Conservation (phyloP, 768 basidiomycete genomes). For the Cubamyces lactineus region DNA sequence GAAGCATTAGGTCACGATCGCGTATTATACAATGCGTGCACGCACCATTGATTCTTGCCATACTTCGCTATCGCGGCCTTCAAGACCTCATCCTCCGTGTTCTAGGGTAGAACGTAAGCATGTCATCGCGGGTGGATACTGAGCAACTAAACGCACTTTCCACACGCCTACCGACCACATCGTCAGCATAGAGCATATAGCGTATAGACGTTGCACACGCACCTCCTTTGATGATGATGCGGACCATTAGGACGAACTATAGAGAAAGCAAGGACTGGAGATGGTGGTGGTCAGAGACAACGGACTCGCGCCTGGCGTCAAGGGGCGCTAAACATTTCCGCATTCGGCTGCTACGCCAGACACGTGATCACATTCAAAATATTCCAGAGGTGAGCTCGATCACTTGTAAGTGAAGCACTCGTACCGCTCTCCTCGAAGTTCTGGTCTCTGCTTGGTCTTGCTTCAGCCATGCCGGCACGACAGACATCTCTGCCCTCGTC, state of each 20-base stretch:
- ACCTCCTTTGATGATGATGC: constrained; percentile 93
- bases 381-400: background rate
- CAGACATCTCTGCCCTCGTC: constrained; percentile 27
- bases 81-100: constrained; percentile 97
- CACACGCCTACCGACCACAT: constrained; percentile 59
- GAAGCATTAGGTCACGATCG: background rate
- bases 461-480: background rate
- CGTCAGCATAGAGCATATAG: background rate
- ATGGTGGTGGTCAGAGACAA: constrained; percentile 24
- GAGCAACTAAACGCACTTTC: constrained; percentile 56
- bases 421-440: background rate
- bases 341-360: constrained; percentile 1
- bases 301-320: constrained; percentile 10
- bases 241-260: constrained; percentile 56
- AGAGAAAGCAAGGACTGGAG: background rate
- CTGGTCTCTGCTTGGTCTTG: too few species aligned
- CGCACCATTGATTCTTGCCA: constrained; percentile 92
- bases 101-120: constrained; percentile 46
- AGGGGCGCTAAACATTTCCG: constrained; percentile 9
- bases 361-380: constrained; percentile 12
- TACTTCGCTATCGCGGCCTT: constrained; percentile 99
- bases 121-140: constrained; percentile 10
- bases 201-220: constrained; percentile 32
- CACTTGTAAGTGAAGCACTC: background rate
- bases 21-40: background rate